Percentiles rank a stretch among this genome's conserved stretches.
Conservation (phyloP, 257 asterid genomes). For the Nicotiana attenuata region DNA sequence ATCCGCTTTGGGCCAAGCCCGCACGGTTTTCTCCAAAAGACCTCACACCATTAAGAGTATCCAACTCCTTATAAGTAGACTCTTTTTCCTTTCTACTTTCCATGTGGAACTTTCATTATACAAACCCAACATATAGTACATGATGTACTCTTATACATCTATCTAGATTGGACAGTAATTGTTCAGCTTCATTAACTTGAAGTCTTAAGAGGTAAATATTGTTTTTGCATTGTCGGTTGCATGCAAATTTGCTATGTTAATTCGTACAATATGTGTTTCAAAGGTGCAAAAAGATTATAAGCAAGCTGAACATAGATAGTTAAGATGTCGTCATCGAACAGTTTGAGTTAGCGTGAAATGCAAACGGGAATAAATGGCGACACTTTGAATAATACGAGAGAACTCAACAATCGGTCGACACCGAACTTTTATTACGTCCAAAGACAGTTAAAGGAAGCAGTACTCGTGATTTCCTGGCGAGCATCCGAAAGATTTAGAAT, state of each 20-base stretch:
- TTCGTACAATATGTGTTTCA: background rate
- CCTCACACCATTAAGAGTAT: too few species aligned
- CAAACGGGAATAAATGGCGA: background rate
- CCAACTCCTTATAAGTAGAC: too few species aligned
- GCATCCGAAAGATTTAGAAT: background rate
- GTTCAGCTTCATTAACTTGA: background rate
- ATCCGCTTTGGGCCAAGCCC: too few species aligned
- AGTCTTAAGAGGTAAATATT: background rate
- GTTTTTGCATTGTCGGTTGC: background rate
- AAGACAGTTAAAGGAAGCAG: background rate
- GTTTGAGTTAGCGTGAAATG: too few species aligned
- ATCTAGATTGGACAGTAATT: background rate
- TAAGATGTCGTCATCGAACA: background rate
- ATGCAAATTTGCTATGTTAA: background rate
- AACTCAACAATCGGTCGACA: background rate
- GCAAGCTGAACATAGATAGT: background rate
- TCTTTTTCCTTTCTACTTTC: too few species aligned
- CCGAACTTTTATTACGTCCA: background rate
- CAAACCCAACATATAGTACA: too few species aligned
- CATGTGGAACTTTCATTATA: too few species aligned
- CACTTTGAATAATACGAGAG: background rate
- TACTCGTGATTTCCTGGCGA: too few species aligned
- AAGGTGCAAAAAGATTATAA: background rate
- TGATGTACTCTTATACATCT: too few species aligned
- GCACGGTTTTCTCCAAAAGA: too few species aligned